Evolutionary conservation across 23 red algal genomes (phyloP).

Genomic region (Chondrus crispus): DNA sequence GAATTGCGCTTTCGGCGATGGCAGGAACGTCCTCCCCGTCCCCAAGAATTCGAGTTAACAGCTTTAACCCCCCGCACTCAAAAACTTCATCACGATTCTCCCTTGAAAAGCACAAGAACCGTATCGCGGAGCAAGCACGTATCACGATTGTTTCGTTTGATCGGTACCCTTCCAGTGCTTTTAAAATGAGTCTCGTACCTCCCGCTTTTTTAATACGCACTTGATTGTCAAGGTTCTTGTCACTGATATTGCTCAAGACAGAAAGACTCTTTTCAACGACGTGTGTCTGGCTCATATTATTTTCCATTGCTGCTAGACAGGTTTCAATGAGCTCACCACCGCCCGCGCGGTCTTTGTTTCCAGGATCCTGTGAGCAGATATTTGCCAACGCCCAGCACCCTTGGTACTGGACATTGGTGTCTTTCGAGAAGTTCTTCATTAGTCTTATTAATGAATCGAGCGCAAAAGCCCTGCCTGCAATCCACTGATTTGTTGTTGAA

Average conservation of each 20-base stretch:
- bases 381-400: slow-evolving; percentile 56
- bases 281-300: neutral
- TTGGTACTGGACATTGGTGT: slow-evolving; percentile 47
- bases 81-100: slow-evolving; percentile 24
- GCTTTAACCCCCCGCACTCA: slow-evolving; percentile 21
- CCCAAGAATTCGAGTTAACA: slow-evolving; percentile 41
- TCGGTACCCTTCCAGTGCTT: slow-evolving; percentile 23
- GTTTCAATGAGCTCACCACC: neutral
- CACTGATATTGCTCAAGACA: slow-evolving; percentile 37
- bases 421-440: slow-evolving; percentile 11
- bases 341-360: slow-evolving; percentile 32
- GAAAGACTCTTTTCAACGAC: slow-evolving; percentile 39
- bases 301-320: neutral
- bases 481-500: slow-evolving; percentile 50
- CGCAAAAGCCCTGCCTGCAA: slow-evolving; percentile 47
- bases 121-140: slow-evolving; percentile 30
- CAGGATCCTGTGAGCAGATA: slow-evolving; percentile 30
- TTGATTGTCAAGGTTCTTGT: slow-evolving; percentile 18
- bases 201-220: slow-evolving; percentile 9
- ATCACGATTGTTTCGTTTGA: slow-evolving; percentile 19
- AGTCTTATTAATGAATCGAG: slow-evolving; percentile 49
- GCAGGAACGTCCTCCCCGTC: slow-evolving; percentile 10
- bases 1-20: slow-evolving; percentile 34
- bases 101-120: slow-evolving; percentile 40
- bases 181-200: slow-evolving; percentile 27